Percentiles rank a stretch among this genome's conserved stretches.
Conservation (phyloP, 169 alveolate species). For the Cryptosporidium ryanae region DNA sequence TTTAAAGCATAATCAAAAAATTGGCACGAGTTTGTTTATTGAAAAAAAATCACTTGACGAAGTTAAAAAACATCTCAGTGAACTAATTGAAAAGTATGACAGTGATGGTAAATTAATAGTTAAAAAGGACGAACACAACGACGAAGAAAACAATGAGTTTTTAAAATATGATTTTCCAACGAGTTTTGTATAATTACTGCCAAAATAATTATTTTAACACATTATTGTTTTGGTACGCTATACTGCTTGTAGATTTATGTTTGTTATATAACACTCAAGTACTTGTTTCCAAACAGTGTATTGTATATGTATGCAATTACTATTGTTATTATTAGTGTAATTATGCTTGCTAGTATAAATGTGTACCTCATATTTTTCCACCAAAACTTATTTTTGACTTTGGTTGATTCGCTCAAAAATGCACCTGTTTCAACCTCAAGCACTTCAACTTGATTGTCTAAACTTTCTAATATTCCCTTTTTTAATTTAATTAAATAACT, state of each 20-base stretch:
- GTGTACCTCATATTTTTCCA: conserved; percentile 66
- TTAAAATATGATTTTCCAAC: conserved; percentile 23
- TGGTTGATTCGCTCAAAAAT: conserved; percentile 24
- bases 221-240: not conserved
- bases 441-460: conserved; percentile 43
- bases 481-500: not conserved
- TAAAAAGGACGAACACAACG: not conserved
- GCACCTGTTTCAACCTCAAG: conserved; percentile 60
- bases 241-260: not conserved
- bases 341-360: conserved; percentile 4
- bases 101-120: not conserved
- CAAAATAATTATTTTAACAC: not conserved
- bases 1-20: conserved; percentile 36
- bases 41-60: conserved; percentile 68
- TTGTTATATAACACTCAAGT: not conserved
- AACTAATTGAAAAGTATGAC: conserved; percentile 29
- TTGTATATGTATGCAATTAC: conserved; percentile 20
- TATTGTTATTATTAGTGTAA: conserved; percentile 8
- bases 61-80: conserved; percentile 15
- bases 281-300: conserved; percentile 14
- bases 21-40: conserved; percentile 31
- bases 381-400: conserved; percentile 62
- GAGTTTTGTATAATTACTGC: not conserved
- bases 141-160: conserved; percentile 3
- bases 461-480: conserved; percentile 47